phyloP scores from a whole-genome alignment of 2,329 filamentous ascomycete genomes.

The Trichophyton mentagrophytes region DNA sequence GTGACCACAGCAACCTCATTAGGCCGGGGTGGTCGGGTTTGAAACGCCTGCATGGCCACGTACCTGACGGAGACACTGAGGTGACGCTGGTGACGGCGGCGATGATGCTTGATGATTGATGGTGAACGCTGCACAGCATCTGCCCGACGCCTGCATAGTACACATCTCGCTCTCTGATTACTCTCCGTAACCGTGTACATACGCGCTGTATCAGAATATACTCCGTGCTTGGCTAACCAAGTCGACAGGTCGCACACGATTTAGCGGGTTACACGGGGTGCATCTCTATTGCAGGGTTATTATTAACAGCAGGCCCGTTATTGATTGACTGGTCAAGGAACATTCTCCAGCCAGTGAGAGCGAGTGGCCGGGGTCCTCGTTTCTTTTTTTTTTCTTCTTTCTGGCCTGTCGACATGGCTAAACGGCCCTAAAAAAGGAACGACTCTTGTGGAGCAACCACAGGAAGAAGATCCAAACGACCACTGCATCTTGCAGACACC shows the following conservation, averaged over 20 bases:
- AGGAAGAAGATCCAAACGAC: background rate
- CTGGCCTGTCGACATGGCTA: background rate
- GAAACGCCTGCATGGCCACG: conserved; percentile 1
- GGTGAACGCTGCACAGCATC: background rate
- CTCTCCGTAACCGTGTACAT: too few species aligned
- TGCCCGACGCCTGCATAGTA: conserved; percentile 1
- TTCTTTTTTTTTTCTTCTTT: background rate
- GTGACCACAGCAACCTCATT: background rate
- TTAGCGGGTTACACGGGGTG: background rate
- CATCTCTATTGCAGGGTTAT: background rate
- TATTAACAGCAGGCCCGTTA: background rate
- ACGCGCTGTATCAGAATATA: background rate
- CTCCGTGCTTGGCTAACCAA: background rate
- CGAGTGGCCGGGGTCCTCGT: background rate
- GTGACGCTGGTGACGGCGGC: background rate
- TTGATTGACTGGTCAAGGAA: background rate
- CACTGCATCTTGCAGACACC: background rate
- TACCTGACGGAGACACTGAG: background rate
- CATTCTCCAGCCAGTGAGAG: background rate
- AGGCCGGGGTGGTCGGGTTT: background rate
- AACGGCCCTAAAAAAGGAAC: background rate
- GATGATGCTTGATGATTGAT: background rate
- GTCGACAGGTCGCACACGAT: conserved; percentile 1
- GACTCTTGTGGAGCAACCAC: background rate
- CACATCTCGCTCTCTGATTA: background rate